Base-by-base conservation (phyloP, 192 early-diverging fungal species). In the Coemansia sp. region DNA sequence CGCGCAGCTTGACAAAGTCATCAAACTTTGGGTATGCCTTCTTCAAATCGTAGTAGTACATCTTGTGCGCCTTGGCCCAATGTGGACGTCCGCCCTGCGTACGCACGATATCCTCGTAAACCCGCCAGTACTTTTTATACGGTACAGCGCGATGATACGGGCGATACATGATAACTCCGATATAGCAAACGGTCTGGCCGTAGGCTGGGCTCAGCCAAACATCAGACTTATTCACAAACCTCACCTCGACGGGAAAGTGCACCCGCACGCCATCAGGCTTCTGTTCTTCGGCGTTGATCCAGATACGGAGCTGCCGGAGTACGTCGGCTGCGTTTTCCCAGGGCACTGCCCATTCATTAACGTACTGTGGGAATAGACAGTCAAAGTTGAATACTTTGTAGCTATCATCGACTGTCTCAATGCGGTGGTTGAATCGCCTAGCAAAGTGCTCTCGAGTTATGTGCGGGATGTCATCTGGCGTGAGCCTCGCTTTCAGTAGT, bases 21-120 rank as follows among this genome's bases (percentile, higher is more conserved):
- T 75, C 48, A 63, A 92, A 85, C 63, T 83, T 84, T 7, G 92
- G 92, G 65, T 93, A 93, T 0, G 81, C 67, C 16, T 70, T 59
- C 34, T 66, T 68, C 35, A 93, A 69, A 10, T 88, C 86, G 21
- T 73, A 64, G 48, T 72, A 73, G 35, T 77, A 69, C 74, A 90
- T 88, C 31, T 70, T 69, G 67, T 93, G 92, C 0, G 86, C 86
- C 74, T 92, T 92, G 59, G 90, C 92, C 92, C 92, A 93, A 62
- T 93, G 90, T 42, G 92, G 92, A 17, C 90, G 75, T 0, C 92
- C 92, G 7, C 67, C 72, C 21, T 83, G 84, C 2, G 79, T 74
- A 21, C 87, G 73, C 92, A 93, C 91, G 40, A 92, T 88, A 35
- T 87, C 74, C 74, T 93, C 92, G 59, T 84, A 93, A 1, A 72